phyloP scores from a whole-genome alignment of 495 filamentous ascomycete species.

The Annulohypoxylon stygium region DNA sequence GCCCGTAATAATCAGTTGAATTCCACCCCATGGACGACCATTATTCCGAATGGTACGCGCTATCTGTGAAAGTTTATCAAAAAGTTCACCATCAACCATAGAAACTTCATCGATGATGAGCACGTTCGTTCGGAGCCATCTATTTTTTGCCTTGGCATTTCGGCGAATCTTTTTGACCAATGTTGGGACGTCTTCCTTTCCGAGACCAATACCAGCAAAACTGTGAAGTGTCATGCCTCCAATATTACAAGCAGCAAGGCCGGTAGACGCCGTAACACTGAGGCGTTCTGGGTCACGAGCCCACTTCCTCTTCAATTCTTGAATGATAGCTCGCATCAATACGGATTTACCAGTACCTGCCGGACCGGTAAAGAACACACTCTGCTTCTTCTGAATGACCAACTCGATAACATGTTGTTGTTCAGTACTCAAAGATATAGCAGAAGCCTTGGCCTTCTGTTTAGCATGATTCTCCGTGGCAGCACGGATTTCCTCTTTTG shows the following conservation, averaged over 20 bases:
- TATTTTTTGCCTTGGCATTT: slow-evolving; percentile 85
- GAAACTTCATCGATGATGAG: slow-evolving; percentile 96
- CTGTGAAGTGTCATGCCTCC: slow-evolving; percentile 96
- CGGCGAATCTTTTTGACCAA: slow-evolving; percentile 92
- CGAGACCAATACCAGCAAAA: slow-evolving; percentile 94
- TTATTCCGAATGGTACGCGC: slow-evolving; percentile 86
- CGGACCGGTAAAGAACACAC: slow-evolving; percentile 98
- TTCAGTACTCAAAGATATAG: slow-evolving; percentile 84
- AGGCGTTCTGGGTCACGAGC: slow-evolving; percentile 80
- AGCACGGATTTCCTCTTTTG: slow-evolving; percentile 51
- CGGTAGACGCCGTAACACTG: slow-evolving; percentile 95
- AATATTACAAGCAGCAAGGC: slow-evolving; percentile 95
- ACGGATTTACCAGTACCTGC: slow-evolving; percentile 98
- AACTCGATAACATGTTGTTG: slow-evolving; percentile 85
- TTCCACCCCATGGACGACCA: slow-evolving; percentile 92
- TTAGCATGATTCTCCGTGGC: slow-evolving; percentile 55
- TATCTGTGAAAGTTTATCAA: slow-evolving; percentile 94
- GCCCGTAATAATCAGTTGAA: slow-evolving; percentile 94
- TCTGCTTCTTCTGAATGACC: slow-evolving; percentile 79
- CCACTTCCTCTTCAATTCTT: slow-evolving; percentile 80
- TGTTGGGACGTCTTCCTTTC: slow-evolving; percentile 85
- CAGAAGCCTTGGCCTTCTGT: slow-evolving; percentile 61
- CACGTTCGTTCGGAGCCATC: slow-evolving; percentile 89
- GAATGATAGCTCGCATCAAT: slow-evolving; percentile 90
- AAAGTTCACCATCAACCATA: slow-evolving; percentile 97